These are phyloP conservation scores for Ceratocystis variospora DNA, from an alignment of 2,329 filamentous ascomycete species.

Conservation along the genomic window DNA sequence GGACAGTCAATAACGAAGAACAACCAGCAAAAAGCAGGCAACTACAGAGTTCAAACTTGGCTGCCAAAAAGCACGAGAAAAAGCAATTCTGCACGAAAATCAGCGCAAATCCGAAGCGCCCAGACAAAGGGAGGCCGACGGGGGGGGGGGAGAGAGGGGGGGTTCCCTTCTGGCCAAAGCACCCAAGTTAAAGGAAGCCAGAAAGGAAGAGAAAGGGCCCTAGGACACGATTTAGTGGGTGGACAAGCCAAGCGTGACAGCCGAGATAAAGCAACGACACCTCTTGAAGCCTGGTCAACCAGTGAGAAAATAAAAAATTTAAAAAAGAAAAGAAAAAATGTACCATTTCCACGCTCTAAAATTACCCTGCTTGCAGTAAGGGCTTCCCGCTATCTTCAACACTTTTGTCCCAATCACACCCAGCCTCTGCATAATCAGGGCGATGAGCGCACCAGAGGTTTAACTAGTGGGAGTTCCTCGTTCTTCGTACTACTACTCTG, in stretches of 20 bases:
- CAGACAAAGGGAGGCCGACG: background rate
- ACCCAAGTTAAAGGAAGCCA: slow-evolving; percentile 1
- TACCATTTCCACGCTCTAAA: background rate
- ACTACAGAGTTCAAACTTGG: background rate
- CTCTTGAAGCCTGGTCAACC: background rate
- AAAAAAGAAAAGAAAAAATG: background rate
- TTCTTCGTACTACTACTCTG: too few relatives aligned
- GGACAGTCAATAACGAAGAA: background rate
- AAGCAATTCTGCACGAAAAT: background rate
- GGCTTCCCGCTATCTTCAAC: background rate
- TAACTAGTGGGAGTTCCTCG: too few relatives aligned
- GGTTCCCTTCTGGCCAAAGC: background rate
- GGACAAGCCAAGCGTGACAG: slow-evolving; percentile 5
- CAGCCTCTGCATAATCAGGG: slow-evolving; percentile 1
- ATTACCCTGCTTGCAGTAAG: background rate
- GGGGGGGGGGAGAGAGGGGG: background rate
- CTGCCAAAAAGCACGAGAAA: too few relatives aligned
- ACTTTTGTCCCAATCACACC: background rate
- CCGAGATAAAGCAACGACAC: slow-evolving; percentile 10
- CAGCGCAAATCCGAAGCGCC: background rate
- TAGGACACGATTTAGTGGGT: slow-evolving; percentile 2
- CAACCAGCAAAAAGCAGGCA: background rate
- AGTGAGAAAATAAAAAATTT: background rate
- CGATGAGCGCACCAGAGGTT: background rate
- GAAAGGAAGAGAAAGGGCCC: slow-evolving; percentile 3